A percentile compares a stretch with the other conserved stretches of the same genome.
Conservation (phyloP, 495 filamentous ascomycete species). For the Sordaria brevicollis region DNA sequence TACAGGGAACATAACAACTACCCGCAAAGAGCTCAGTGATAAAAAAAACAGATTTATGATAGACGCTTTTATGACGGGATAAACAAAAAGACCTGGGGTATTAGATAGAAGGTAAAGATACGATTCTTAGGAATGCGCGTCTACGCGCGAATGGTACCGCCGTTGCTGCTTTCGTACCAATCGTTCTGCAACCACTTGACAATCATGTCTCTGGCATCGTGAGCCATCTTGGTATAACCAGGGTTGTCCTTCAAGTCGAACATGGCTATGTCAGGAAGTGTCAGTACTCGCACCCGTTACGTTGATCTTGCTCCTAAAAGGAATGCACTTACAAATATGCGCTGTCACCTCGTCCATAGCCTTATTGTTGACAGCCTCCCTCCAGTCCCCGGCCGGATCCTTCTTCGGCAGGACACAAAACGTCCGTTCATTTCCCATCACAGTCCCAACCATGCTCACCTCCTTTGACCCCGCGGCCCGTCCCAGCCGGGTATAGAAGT, state of each 20-base stretch:
- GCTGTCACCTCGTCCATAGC: slow-evolving; percentile 70
- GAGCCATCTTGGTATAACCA: slow-evolving; percentile 57
- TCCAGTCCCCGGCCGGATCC: slow-evolving; percentile 45
- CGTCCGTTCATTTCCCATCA: slow-evolving; percentile 54
- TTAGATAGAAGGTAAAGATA: not conserved
- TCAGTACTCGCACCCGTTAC: slow-evolving; percentile 2
- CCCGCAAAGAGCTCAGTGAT: not conserved
- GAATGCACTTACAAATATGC: slow-evolving; percentile 51
- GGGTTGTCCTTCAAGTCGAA: slow-evolving; percentile 75
- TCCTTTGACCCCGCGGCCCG: slow-evolving; percentile 39
- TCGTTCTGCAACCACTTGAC: slow-evolving; percentile 46
- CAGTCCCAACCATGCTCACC: slow-evolving; percentile 36
- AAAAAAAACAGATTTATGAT: not conserved
- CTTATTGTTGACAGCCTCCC: slow-evolving; percentile 62
- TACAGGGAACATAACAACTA: not conserved
- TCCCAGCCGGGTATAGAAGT: slow-evolving; percentile 78
- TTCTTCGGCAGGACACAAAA: slow-evolving; percentile 69
- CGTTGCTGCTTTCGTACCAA: slow-evolving; percentile 36
- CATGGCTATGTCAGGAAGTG: slow-evolving; percentile 47
- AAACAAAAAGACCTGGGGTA: not conserved
- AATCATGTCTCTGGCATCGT: slow-evolving; percentile 55
- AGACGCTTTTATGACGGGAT: not conserved
- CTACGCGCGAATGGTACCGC: slow-evolving; percentile 10
- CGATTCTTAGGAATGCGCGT: not conserved
- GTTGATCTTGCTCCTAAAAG: not conserved